Evolutionary conservation across 495 filamentous ascomycete species (phyloP).

Genomic region (Xylaria venustula): DNA sequence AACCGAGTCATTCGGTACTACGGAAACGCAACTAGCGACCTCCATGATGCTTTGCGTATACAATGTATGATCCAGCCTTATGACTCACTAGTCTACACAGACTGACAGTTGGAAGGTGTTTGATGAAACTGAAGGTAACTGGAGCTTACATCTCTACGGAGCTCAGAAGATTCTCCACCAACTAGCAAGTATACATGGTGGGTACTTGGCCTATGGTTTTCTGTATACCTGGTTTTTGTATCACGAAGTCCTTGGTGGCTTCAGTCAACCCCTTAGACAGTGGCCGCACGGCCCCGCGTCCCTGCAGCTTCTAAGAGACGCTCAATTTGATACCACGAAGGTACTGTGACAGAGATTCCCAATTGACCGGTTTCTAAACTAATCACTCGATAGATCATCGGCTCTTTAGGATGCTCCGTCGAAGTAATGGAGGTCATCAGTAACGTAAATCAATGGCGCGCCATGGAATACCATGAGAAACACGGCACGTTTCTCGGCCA

Average conservation of each 20-base stretch:
- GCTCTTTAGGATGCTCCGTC: slow-evolving; percentile 35
- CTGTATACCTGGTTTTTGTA: slow-evolving; percentile 38
- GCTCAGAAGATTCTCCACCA: slow-evolving; percentile 30
- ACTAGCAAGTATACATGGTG: slow-evolving; percentile 24
- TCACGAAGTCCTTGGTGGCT: slow-evolving; percentile 34
- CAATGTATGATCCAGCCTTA: slow-evolving; percentile 23
- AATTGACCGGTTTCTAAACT: not conserved
- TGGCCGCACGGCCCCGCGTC: slow-evolving; percentile 25
- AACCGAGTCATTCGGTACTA: slow-evolving; percentile 23
- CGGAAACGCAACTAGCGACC: slow-evolving; percentile 35
- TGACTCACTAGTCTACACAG: not conserved
- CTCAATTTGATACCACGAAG: slow-evolving; percentile 28
- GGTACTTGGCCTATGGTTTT: slow-evolving; percentile 26
- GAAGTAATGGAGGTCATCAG: slow-evolving; percentile 35
- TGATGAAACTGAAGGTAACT: slow-evolving; percentile 37
- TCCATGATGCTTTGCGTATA: slow-evolving; percentile 41
- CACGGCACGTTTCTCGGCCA: slow-evolving; percentile 11
- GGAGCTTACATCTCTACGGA: slow-evolving; percentile 33
- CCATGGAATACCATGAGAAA: slow-evolving; percentile 20
- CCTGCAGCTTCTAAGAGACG: slow-evolving; percentile 24
- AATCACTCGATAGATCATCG: slow-evolving; percentile 28
- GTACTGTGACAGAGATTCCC: slow-evolving; percentile 10
- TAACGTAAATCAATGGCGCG: slow-evolving; percentile 28
- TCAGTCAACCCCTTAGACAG: slow-evolving; percentile 29
- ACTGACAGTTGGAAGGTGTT: slow-evolving; percentile 30